Base-by-base conservation (phyloP, 306 rosid genomes). In the Gillenia trifoliata region DNA sequence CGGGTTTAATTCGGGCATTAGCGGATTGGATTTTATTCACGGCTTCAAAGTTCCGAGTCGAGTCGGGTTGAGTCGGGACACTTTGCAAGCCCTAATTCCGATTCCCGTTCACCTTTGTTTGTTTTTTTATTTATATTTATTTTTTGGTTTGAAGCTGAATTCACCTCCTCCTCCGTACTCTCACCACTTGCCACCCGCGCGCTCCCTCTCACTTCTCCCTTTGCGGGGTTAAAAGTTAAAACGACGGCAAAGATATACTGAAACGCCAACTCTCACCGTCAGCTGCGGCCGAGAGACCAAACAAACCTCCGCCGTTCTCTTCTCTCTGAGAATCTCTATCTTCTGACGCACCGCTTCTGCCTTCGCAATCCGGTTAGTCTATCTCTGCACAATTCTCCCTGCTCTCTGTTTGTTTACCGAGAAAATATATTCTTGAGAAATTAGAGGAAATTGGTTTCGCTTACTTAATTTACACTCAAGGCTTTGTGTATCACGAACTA, bases 311-410 rank as follows among this genome's bases (percentile, higher is more conserved):
- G 17, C 75, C 11, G 25, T 34, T 33, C 45, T 17, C 68, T 22
- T 63, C 45, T 33, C 41, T 3, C 4, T 10, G 68, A 61, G 13
- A 17, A 11, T 68, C 57, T 17, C 73, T 16, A 28, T 70, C 23
- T 23, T 23, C 65, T 7, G 75, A 71, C 65, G 52, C 65, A 6
- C 23, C 20, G 38, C 45, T 15, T 72, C 66, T 23, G 38, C 56
- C 76, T 57, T 20, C 76, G 11, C 28, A 17, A 5, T 57, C 67
- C 17, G 76, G 76, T 57, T 72, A 15, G 52, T 45, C 40, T 11
- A 49, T 71, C 63, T 13, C 0, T 25, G 11, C 8, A 34, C 61
- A 34, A 34, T 15, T 71, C 75, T 56, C 66, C 25, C 17, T 56
- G 9, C 50, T 33, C 9, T 23, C 61, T 22, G 16, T 65, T 65